phyloP scores from a whole-genome alignment of 2,329 filamentous ascomycete genomes.

The Simplicillium aogashimaense region DNA sequence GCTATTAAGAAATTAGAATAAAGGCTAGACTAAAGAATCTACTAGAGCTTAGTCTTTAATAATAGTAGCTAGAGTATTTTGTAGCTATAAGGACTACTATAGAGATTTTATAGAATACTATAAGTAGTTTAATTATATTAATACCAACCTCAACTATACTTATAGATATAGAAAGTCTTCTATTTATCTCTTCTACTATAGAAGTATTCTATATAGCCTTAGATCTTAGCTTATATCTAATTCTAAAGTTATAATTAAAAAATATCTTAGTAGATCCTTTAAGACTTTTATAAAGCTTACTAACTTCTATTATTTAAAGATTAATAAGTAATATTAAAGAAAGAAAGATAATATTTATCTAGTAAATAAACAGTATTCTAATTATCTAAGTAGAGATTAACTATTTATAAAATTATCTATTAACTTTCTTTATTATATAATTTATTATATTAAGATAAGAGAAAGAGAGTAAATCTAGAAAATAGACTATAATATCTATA shows the following conservation, averaged over 20 bases:
- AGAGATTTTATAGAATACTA: conserved; percentile 7
- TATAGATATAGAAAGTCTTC: conserved; percentile 2
- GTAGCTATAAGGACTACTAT: conserved; percentile 3
- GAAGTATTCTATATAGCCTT: background rate
- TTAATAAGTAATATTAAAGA: background rate
- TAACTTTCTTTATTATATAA: too few species aligned
- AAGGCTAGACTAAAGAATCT: background rate
- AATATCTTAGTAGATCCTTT: conserved; percentile 1
- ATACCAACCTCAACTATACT: conserved; percentile 1
- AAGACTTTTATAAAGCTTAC: background rate
- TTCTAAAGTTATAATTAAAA: background rate
- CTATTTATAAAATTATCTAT: too few species aligned
- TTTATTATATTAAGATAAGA: too few species aligned
- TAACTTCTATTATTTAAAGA: conserved; percentile 2
- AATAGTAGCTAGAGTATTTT: conserved; percentile 1
- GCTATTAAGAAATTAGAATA: too few species aligned
- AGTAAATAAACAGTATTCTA: background rate
- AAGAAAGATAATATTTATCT: background rate
- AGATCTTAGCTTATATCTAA: background rate
- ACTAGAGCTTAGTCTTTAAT: background rate
- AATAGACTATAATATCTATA: too few species aligned
- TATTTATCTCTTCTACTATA: conserved; percentile 4
- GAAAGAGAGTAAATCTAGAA: too few species aligned
- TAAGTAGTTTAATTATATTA: conserved; percentile 4
- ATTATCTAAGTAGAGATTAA: conserved; percentile 1